phyloP scores from a whole-genome alignment of 768 basidiomycete genomes.

The Agrocybe chaxingu region DNA sequence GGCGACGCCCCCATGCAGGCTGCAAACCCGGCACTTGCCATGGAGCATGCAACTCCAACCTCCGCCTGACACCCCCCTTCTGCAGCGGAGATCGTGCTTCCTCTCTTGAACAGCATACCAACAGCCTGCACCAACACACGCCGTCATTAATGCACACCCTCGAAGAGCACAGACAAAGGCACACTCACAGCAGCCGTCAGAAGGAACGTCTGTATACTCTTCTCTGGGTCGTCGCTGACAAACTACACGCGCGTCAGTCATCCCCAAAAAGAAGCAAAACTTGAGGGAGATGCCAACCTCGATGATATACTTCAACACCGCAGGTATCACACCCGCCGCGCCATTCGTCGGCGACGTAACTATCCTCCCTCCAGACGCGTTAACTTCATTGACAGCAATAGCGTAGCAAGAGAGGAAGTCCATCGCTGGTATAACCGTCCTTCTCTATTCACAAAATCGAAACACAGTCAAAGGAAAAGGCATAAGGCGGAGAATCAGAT shows the following conservation, averaged over 20 bases:
- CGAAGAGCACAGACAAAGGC: neutral
- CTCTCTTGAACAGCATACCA: slow-evolving; percentile 95
- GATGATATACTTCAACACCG: slow-evolving; percentile 84
- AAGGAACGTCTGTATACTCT: slow-evolving; percentile 84
- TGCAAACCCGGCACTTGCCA: slow-evolving; percentile 92
- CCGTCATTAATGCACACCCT: neutral
- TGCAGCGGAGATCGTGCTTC: slow-evolving; percentile 94
- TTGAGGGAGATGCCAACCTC: slow-evolving; percentile 45
- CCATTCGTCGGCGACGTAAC: slow-evolving; percentile 96
- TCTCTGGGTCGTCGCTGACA: slow-evolving; percentile 87
- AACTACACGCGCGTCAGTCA: slow-evolving; percentile 44
- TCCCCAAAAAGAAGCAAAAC: neutral
- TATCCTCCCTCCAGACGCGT: slow-evolving; percentile 88
- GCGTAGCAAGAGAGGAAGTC: slow-evolving; percentile 94
- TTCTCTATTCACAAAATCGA: slow-evolving; percentile 46
- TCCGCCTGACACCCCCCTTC: slow-evolving; percentile 96
- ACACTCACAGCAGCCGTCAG: slow-evolving; percentile 77
- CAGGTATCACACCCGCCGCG: slow-evolving; percentile 91
- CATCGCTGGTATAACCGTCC: slow-evolving; percentile 87
- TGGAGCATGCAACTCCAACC: slow-evolving; percentile 95
- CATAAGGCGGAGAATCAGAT: neutral
- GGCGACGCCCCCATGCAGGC: slow-evolving; percentile 92
- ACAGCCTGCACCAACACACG: slow-evolving; percentile 51
- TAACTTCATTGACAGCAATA: slow-evolving; percentile 94
- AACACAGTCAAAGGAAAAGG: neutral